phyloP scores from a whole-genome alignment of 2,329 filamentous ascomycete species.

The Monosporascus sp. region DNA sequence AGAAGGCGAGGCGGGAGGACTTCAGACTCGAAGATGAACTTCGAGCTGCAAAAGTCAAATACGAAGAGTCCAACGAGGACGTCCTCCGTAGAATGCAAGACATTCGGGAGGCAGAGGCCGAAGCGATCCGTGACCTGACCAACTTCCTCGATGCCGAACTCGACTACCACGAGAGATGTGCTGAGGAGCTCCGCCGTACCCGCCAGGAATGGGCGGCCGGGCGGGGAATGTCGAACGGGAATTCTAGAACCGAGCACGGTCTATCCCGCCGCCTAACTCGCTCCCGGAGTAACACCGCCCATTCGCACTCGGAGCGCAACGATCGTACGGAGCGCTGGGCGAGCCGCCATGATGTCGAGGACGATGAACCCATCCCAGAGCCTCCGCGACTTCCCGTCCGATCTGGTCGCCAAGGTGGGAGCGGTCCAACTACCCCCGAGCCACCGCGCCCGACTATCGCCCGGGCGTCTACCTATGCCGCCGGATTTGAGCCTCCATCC shows the following conservation, averaged over 20 bases:
- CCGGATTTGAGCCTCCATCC: conserved; percentile 12
- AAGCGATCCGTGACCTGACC: conserved; percentile 74
- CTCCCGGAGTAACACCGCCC: conserved; percentile 43
- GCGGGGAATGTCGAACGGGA: conserved; percentile 10
- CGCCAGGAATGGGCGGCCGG: conserved; percentile 39
- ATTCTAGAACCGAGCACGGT: conserved; percentile 19
- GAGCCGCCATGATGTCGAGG: conserved; percentile 26
- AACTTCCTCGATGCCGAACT: conserved; percentile 84
- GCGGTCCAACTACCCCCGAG: conserved; percentile 20
- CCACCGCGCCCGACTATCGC: conserved; percentile 20
- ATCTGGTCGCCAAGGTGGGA: conserved; percentile 27
- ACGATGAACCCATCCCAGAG: conserved; percentile 28
- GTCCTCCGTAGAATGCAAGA: conserved; percentile 91
- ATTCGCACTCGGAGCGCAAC: conserved; percentile 36
- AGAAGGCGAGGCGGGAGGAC: conserved; percentile 90
- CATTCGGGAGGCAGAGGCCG: conserved; percentile 84
- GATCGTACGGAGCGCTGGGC: conserved; percentile 28
- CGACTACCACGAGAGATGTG: conserved; percentile 84
- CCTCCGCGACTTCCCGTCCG: conserved; percentile 40
- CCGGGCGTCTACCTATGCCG: conserved; percentile 19
- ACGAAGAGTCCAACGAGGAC: conserved; percentile 91
- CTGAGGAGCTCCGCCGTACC: conserved; percentile 66
- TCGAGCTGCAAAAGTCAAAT: conserved; percentile 86
- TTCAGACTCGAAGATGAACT: conserved; percentile 91
- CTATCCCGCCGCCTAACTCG: conserved; percentile 22